These are phyloP conservation scores for Prunus salicina DNA, from an alignment of 306 rosid genomes.

Conservation along the genomic window DNA sequence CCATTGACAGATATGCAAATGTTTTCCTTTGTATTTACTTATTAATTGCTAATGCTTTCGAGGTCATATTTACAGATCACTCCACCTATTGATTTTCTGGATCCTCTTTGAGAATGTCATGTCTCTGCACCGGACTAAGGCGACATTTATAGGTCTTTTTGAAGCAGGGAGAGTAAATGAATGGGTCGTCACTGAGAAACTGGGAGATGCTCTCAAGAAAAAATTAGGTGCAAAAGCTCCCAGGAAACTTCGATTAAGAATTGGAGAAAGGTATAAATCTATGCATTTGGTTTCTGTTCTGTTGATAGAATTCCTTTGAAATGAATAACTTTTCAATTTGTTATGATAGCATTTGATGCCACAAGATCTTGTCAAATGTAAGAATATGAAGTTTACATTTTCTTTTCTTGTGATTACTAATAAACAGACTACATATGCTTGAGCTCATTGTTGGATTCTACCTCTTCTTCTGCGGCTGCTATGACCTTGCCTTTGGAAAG, in stretches of 20 bases:
- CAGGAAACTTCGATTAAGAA: constrained; percentile 44
- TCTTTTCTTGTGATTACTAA: constrained; percentile 20
- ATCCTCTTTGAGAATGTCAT: constrained; percentile 90
- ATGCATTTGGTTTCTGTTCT: not conserved
- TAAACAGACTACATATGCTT: constrained; percentile 62
- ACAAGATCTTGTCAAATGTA: no score
- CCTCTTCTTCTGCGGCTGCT: constrained; percentile 79
- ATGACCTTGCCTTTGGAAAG: constrained; percentile 68
- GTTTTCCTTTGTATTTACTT: not conserved
- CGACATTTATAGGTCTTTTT: constrained; percentile 76
- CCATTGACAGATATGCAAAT: not conserved
- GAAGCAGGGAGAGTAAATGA: constrained; percentile 85
- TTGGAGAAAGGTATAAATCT: constrained; percentile 58
- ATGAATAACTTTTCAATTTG: no score
- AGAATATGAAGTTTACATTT: not conserved
- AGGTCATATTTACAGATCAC: constrained; percentile 48
- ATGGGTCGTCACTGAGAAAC: constrained; percentile 94
- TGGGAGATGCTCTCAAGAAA: constrained; percentile 82
- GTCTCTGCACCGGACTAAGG: constrained; percentile 93
- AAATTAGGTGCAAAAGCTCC: constrained; percentile 55
- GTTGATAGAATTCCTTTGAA: not conserved
- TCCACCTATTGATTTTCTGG: constrained; percentile 84
- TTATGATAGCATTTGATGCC: no score
- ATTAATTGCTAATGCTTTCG: constrained; percentile 10
- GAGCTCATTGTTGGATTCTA: constrained; percentile 76